These are phyloP conservation scores for Oldenlandia corymbosa DNA, from an alignment of 257 asterid species.

Conservation along the genomic window DNA sequence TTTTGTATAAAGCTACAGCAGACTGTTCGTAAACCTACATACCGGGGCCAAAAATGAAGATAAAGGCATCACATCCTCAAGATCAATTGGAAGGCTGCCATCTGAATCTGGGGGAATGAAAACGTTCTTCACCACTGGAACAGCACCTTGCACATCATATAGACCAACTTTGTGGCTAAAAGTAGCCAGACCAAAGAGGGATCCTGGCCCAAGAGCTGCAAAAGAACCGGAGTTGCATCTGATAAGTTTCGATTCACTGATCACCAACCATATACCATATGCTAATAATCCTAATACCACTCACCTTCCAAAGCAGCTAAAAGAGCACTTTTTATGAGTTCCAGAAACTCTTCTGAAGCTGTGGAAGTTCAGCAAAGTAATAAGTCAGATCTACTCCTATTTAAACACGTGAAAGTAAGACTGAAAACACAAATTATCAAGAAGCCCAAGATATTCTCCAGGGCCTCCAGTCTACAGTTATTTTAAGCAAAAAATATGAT, in stretches of 20 bases:
- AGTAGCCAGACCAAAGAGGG: conserved; percentile 95
- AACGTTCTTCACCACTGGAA: conserved; percentile 92
- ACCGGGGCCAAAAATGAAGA: conserved; percentile 95
- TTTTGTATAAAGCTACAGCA: conserved; percentile 7
- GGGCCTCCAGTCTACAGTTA: neutral
- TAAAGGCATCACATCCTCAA: conserved; percentile 96
- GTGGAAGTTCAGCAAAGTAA: conserved; percentile 31
- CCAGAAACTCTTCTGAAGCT: conserved; percentile 98
- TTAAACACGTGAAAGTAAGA: neutral
- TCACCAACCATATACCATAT: neutral
- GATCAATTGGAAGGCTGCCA: conserved; percentile 64
- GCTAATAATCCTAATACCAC: conserved; percentile 14
- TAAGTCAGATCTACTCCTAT: conserved; percentile 18
- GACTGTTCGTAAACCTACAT: conserved; percentile 27
- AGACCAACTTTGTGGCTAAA: conserved; percentile 96
- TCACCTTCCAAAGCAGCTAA: conserved; percentile 96
- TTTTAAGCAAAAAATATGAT: neutral
- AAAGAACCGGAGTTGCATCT: conserved; percentile 22
- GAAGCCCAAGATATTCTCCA: neutral
- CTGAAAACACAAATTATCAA: neutral
- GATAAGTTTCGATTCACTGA: conserved; percentile 10
- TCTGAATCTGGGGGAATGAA: conserved; percentile 78
- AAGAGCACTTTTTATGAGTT: conserved; percentile 92
- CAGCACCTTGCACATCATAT: conserved; percentile 97
- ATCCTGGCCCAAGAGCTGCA: conserved; percentile 93